phyloP scores from a whole-genome alignment of 495 filamentous ascomycete genomes.

The Neurospora sp. region DNA sequence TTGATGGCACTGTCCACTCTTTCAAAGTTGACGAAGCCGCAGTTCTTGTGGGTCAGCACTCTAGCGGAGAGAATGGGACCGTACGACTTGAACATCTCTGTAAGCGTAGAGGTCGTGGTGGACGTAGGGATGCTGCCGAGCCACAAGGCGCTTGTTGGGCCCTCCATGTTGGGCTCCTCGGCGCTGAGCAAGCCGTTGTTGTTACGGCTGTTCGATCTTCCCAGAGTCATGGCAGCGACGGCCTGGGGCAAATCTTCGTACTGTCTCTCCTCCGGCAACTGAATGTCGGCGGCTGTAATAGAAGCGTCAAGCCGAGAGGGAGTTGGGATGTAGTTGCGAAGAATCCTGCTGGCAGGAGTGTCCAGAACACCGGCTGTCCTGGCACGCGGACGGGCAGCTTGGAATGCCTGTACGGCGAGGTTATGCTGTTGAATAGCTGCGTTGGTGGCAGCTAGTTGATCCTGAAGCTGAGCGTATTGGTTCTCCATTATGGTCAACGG shows the following conservation, averaged over 20 bases:
- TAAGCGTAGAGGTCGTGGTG: constrained; percentile 85
- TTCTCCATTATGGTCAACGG: constrained; percentile 58
- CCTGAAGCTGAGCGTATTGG: constrained; percentile 50
- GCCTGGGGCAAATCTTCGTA: constrained; percentile 61
- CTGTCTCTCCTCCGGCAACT: constrained; percentile 59
- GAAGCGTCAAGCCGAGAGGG: constrained; percentile 77
- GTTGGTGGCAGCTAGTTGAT: constrained; percentile 64
- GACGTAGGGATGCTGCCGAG: constrained; percentile 97
- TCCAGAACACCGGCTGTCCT: constrained; percentile 80
- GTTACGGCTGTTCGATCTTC: constrained; percentile 47
- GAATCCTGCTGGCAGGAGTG: constrained; percentile 59
- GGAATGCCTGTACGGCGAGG: constrained; percentile 84
- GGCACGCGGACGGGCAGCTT: constrained; percentile 78
- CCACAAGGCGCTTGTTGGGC: constrained; percentile 88
- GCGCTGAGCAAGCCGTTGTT: constrained; percentile 45
- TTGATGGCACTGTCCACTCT: constrained; percentile 77
- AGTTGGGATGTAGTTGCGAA: constrained; percentile 71
- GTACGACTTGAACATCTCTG: constrained; percentile 84
- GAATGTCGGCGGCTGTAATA: constrained; percentile 70
- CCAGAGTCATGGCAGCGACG: constrained; percentile 68
- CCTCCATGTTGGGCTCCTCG: constrained; percentile 75
- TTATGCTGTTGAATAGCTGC: constrained; percentile 91
- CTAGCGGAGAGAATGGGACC: constrained; percentile 86
- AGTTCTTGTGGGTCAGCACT: constrained; percentile 97
- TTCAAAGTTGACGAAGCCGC: constrained; percentile 97